phyloP scores from a whole-genome alignment of 176 grass and related monocot species.

The Luzula sylvatica region DNA sequence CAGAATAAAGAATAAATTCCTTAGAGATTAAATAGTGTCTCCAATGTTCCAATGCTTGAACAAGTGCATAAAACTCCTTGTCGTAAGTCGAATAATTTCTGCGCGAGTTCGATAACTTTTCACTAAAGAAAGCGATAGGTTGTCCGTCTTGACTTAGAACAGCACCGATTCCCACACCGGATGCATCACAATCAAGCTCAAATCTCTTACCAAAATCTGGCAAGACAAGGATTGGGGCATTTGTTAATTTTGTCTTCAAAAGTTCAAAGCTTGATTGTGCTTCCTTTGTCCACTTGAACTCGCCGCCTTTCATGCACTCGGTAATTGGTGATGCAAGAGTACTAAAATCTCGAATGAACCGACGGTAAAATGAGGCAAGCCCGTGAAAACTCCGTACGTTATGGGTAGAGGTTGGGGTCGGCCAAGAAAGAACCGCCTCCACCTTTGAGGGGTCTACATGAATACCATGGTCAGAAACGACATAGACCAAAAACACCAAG shows the following conservation, averaged over 20 bases:
- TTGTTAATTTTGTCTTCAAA: constrained; percentile 1
- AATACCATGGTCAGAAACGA: background rate
- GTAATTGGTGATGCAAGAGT: background rate
- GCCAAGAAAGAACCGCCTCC: constrained; percentile 2
- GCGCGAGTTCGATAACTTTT: background rate
- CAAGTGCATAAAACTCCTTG: constrained; percentile 19
- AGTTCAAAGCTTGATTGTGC: background rate
- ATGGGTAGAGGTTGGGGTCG: background rate
- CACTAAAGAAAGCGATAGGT: constrained; percentile 17
- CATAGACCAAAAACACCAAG: constrained; percentile 9
- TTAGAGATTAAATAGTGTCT: constrained; percentile 16
- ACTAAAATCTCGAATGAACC: constrained; percentile 2
- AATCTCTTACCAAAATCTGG: constrained; percentile 2
- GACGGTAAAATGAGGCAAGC: background rate
- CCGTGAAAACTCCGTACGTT: constrained; percentile 10
- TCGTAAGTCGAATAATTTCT: constrained; percentile 20
- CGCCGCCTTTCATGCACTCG: background rate
- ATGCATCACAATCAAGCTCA: constrained; percentile 15
- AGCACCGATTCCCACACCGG: background rate
- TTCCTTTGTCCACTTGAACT: background rate
- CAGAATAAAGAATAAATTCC: constrained; percentile 4
- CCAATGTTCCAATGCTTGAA: constrained; percentile 9
- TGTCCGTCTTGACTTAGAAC: constrained; percentile 4
- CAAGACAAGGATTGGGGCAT: background rate
- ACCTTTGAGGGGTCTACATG: background rate